Base-by-base conservation (phyloP, 2,329 filamentous ascomycete genomes). In the Neopestalotiopsis clavispora region DNA sequence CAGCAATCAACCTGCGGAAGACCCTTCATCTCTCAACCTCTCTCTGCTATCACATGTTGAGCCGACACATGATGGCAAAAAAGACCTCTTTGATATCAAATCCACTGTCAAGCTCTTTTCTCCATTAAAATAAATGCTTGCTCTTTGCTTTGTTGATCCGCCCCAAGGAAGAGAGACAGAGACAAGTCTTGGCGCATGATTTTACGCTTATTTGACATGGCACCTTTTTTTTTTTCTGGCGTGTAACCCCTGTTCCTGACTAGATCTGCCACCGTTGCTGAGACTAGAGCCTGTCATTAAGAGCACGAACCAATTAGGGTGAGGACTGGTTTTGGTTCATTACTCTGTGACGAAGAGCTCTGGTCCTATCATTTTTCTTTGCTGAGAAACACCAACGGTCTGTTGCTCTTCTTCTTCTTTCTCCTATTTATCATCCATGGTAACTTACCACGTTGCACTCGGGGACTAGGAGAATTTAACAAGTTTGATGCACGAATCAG, bases 201-300 rank as follows among this genome's bases (percentile, higher is more conserved):
- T 52, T 52, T 52, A 52, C 45, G 45, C 45, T 52, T 52, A 52
- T 52, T 52, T 52, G 45, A 52, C n/a, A 52, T 14, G 23, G 42
- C 14, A 49, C 42, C n/a, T n/a, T 49, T 49, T 49, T 45, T 45
- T 14, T n/a, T 17, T 7, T 52, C 45, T 52, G 5, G 34, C 34
- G n/a, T 52, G 2, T 20, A 17, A 28, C 45, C 45, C 45, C 45
- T 52, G 45, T 52, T 52, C 45, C 45, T 52, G 45, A 52, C 45
- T 52, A 52, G 45, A 52, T 52, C 45, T 52, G 45, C 45, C 45
- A 52, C 45, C 45, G 45, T 52, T 52, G 45, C 45, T 52, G n/a
- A 52, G 45, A 52, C 45, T 52, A 52, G 17, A 52, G 45, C 45
- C 45, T 52, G 45, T 52, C 45, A 52, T 52, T 20, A 9, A 52